These are phyloP conservation scores for sunflower (Helianthus annuus) DNA, from an alignment of 129 eudicot species.

Conservation along the genomic window HanXRQr2.0-SUNRISE NC_035439.2:29047517-29048016, in stretches of 20 bases:
- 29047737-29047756: conserved; percentile 95
- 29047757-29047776: conserved; percentile 58
- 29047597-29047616: conserved; percentile 90
- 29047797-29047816: conserved; percentile 40
- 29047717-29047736: conserved; percentile 90
- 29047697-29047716: conserved; percentile 65
- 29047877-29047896: conserved; percentile 24
- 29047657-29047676: conserved; percentile 53
- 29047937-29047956: background rate
- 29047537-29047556: conserved; percentile 60
- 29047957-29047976: background rate
- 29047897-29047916: conserved; percentile 31
- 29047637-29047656: conserved; percentile 62
- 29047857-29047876: conserved; percentile 26
- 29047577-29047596: conserved; percentile 70
- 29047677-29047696: conserved; percentile 92
- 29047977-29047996: no score
- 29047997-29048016: no score
- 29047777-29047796: conserved; percentile 47
- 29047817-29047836: conserved; percentile 23
- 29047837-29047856: conserved; percentile 20
- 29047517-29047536: conserved; percentile 60
- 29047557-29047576: conserved; percentile 59
- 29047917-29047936: conserved; percentile 34
- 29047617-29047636: conserved; percentile 71